A percentile compares a stretch with the other conserved stretches of the same genome.
Conservation (phyloP, 2,329 filamentous ascomycete species). For the Pseudocercospora crystallina region DNA sequence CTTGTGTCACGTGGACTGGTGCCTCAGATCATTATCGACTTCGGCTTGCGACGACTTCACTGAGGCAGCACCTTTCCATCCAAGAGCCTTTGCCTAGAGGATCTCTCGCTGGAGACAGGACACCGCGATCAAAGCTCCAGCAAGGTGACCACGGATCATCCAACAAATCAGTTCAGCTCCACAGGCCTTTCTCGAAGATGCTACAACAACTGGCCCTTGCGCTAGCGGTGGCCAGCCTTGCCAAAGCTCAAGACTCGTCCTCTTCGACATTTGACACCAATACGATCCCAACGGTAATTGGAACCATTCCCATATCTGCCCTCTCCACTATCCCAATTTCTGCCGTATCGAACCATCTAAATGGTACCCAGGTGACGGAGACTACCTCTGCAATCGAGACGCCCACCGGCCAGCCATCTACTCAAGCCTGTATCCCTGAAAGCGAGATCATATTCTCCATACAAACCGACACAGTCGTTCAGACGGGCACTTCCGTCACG, state of each 20-base stretch:
- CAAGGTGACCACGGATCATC: neutral
- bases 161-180: neutral
- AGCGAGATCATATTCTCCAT: slow-evolving; percentile 19
- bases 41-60: no score
- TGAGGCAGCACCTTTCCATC: no score
- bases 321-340: neutral
- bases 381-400: neutral
- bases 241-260: slow-evolving; percentile 5
- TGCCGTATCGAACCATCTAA: no score
- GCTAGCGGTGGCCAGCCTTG: slow-evolving; percentile 6
- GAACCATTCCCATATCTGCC: neutral
- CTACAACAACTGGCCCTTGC: slow-evolving; percentile 6
- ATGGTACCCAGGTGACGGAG: no score
- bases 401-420: neutral
- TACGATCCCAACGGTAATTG: slow-evolving; percentile 10
- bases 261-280: slow-evolving; percentile 5
- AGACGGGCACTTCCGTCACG: slow-evolving; percentile 12
- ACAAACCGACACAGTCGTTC: slow-evolving; percentile 21
- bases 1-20: no score
- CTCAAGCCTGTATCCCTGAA: slow-evolving; percentile 11
- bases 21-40: no score
- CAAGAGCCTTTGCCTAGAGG: no score
- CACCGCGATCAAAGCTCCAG: neutral
- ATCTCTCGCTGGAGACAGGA: no score
- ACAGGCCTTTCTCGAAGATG: slow-evolving; percentile 2